Evolutionary conservation across 164 flowering plant species (phyloP).

Genomic region (Annona squamosa): DNA sequence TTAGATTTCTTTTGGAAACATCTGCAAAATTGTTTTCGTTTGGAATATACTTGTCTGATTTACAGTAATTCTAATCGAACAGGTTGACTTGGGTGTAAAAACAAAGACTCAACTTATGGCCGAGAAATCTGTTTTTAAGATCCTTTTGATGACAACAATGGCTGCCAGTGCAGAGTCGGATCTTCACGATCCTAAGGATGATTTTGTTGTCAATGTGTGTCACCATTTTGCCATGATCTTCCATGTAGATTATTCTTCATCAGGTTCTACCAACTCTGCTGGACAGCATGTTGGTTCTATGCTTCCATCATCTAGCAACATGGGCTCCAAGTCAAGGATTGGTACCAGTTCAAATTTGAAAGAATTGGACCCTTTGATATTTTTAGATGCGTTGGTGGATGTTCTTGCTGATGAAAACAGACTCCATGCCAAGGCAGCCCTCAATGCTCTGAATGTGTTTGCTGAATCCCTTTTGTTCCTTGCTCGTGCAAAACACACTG

Average conservation of each 20-base stretch:
- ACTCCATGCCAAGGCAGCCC: constrained; percentile 84
- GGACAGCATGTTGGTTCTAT: constrained; percentile 36
- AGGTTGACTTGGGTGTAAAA: constrained; percentile 98
- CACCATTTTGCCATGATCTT: constrained; percentile 96
- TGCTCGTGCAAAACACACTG: constrained; percentile 79
- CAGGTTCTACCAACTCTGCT: constrained; percentile 29
- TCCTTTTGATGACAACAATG: constrained; percentile 72
- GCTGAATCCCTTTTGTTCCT: constrained; percentile 85
- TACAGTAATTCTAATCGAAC: constrained; percentile 9
- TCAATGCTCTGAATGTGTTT: constrained; percentile 68
- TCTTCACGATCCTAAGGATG: constrained; percentile 66
- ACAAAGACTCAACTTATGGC: constrained; percentile 98
- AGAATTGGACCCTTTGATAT: constrained; percentile 88
- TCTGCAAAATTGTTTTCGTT: background rate
- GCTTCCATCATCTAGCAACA: constrained; percentile 37
- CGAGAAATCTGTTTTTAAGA: constrained; percentile 91
- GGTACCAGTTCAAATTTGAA: constrained; percentile 52
- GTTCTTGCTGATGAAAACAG: constrained; percentile 92
- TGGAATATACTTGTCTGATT: background rate
- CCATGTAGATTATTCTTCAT: constrained; percentile 50
- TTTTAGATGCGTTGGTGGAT: constrained; percentile 93
- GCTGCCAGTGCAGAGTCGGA: constrained; percentile 87
- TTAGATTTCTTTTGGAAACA: too few relatives aligned
- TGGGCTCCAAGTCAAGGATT: constrained; percentile 25
- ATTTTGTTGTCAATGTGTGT: constrained; percentile 72